A percentile compares a stretch with the other conserved stretches of the same genome.
Evolutionary conservation across 1,284 basidiomycete species (phyloP).

Genomic region (Pholiota adiposa): DNA sequence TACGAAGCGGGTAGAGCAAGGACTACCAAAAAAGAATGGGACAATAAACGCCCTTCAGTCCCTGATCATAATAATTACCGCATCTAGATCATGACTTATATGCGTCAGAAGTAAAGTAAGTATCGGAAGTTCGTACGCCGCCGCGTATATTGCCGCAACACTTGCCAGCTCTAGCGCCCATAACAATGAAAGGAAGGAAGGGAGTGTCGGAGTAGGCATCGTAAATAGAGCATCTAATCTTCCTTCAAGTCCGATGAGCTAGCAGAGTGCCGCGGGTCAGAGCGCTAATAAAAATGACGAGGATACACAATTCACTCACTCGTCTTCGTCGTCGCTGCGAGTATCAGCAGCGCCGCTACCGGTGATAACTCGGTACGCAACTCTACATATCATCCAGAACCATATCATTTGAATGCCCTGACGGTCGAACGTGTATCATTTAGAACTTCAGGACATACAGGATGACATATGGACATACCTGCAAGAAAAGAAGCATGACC

Average conservation of each 20-base stretch:
- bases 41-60: neutral
- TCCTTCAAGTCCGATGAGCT: slow-evolving; percentile 17
- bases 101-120: slow-evolving; percentile 17
- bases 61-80: slow-evolving; percentile 1
- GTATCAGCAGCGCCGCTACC: slow-evolving; percentile 84
- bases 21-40: neutral
- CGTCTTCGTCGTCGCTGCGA: slow-evolving; percentile 82
- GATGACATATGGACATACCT: slow-evolving; percentile 47
- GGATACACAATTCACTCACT: slow-evolving; percentile 36
- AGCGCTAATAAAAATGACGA: neutral
- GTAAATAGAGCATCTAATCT: slow-evolving; percentile 18
- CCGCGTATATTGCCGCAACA: slow-evolving; percentile 9
- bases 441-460: neutral
- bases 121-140: slow-evolving; percentile 8
- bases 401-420: slow-evolving; percentile 80
- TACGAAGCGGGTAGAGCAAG: neutral
- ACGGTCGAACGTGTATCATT: slow-evolving; percentile 15
- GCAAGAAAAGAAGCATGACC: slow-evolving; percentile 60
- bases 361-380: slow-evolving; percentile 76
- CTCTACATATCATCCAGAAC: slow-evolving; percentile 84
- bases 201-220: neutral
- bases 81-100: slow-evolving; percentile 18
- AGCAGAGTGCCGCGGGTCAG: neutral
- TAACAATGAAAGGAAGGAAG: neutral
- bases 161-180: slow-evolving; percentile 1